A percentile compares a stretch with the other conserved stretches of the same genome.
phyloP scores from a whole-genome alignment of 2,329 filamentous ascomycete species.

The Blumeriella jaapii region DNA sequence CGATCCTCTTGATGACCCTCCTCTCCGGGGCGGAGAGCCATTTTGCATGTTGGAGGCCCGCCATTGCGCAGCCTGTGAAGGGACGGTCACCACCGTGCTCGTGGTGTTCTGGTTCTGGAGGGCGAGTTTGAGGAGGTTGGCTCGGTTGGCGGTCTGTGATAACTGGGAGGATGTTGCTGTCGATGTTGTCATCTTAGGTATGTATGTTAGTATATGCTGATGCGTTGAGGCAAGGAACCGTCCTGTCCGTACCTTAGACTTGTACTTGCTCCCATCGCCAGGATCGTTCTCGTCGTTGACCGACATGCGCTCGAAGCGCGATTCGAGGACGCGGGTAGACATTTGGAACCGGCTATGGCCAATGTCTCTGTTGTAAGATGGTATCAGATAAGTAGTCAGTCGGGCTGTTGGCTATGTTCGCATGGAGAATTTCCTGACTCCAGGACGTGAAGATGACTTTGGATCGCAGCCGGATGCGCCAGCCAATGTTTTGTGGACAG shows the following conservation, averaged over 20 bases:
- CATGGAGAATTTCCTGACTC: no score
- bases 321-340: slow-evolving; percentile 70
- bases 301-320: slow-evolving; percentile 79
- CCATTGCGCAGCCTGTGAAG: slow-evolving; percentile 52
- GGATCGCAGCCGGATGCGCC: not conserved
- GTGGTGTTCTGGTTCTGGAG: slow-evolving; percentile 68
- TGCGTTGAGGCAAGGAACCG: slow-evolving; percentile 19
- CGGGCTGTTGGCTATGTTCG: no score
- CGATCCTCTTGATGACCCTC: slow-evolving; percentile 31
- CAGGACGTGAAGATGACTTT: not conserved
- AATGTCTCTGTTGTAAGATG: not conserved
- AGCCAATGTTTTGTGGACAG: not conserved
- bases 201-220: slow-evolving; percentile 22
- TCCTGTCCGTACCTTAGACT: slow-evolving; percentile 60
- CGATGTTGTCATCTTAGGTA: slow-evolving; percentile 21
- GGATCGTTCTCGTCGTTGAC: slow-evolving; percentile 80
- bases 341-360: slow-evolving; percentile 30
- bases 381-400: no score
- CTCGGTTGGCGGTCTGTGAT: slow-evolving; percentile 47
- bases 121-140: slow-evolving; percentile 77
- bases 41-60: slow-evolving; percentile 32
- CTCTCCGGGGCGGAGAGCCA: slow-evolving; percentile 42
- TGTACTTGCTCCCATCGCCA: slow-evolving; percentile 47
- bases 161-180: slow-evolving; percentile 27
- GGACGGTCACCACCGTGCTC: slow-evolving; percentile 54